These are phyloP conservation scores for Cytospora schulzeri DNA, from an alignment of 2,329 filamentous ascomycete genomes.

Conservation along the genomic window DNA sequence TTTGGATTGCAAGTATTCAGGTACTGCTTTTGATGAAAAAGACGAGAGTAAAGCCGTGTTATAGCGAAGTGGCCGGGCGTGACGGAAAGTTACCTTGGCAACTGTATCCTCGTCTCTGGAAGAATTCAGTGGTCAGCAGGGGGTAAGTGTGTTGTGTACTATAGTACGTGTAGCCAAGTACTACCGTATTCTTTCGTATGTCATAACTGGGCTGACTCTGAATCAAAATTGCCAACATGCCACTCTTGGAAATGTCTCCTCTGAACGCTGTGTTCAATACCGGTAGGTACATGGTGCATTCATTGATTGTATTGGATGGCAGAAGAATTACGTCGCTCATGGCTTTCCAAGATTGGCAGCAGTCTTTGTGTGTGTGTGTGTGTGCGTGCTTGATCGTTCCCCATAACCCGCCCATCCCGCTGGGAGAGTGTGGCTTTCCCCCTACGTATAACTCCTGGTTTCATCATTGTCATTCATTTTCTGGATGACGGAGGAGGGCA, in stretches of 20 bases:
- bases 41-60: not conserved
- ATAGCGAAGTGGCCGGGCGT: not conserved
- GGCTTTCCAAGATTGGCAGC: no score
- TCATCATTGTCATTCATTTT: not conserved
- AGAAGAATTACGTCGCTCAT: no score
- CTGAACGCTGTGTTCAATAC: not conserved
- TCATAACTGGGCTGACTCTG: not conserved
- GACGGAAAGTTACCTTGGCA: not conserved
- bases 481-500: slow-evolving; percentile 2
- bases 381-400: not conserved
- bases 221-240: not conserved
- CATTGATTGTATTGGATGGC: no score
- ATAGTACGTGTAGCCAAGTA: no score
- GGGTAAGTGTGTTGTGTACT: not conserved
- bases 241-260: not conserved
- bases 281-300: not conserved
- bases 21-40: not conserved
- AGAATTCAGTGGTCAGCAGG: not conserved
- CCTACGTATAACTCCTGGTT: not conserved
- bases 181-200: no score
- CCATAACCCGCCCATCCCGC: not conserved
- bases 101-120: no score
- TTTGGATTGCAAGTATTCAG: not conserved
- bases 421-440: not conserved
- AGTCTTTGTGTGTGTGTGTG: not conserved